These are phyloP conservation scores for Phytopythium vexans DNA, from an alignment of 352 stramenopile species.

Conservation along the genomic window DNA sequence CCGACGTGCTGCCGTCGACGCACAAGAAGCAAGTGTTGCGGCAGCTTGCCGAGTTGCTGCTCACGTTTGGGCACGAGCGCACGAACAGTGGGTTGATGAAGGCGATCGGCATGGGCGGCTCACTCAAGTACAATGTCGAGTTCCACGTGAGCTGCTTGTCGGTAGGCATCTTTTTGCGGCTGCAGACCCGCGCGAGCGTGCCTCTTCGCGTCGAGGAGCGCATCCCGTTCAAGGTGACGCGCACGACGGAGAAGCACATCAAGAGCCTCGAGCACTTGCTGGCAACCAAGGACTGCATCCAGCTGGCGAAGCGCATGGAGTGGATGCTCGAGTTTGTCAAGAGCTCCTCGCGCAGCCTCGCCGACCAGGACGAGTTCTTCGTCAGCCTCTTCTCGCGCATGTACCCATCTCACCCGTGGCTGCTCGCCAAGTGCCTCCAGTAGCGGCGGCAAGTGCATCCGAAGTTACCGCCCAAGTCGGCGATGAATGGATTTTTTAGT, in stretches of 20 bases:
- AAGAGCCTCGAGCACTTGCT: constrained; percentile 66
- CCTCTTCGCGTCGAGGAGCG: constrained; percentile 69
- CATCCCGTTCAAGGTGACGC: constrained; percentile 76
- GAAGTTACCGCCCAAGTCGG: too few relatives aligned
- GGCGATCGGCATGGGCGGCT: constrained; percentile 73
- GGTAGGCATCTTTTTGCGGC: constrained; percentile 69
- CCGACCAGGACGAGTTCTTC: constrained; percentile 85
- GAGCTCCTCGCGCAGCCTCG: constrained; percentile 63
- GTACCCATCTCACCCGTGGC: constrained; percentile 75
- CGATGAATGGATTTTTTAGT: too few relatives aligned
- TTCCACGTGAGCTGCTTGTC: constrained; percentile 78
- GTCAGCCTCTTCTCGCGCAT: constrained; percentile 81
- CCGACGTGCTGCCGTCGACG: constrained; percentile 46
- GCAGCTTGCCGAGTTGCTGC: constrained; percentile 55
- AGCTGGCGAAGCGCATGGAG: constrained; percentile 70
- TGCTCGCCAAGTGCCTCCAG: constrained; percentile 68
- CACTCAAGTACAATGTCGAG: constrained; percentile 70
- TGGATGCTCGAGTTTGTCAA: constrained; percentile 65
- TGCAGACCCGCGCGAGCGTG: constrained; percentile 72
- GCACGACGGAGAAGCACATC: constrained; percentile 79
- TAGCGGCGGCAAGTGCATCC: constrained; percentile 1
- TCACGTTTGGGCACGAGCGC: constrained; percentile 61
- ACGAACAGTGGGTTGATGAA: constrained; percentile 85
- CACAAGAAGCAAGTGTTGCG: constrained; percentile 82
- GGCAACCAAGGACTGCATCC: constrained; percentile 76